Evolutionary conservation across 2,329 filamentous ascomycete species (phyloP).

Genomic region (Daldinia eschscholtzii): DNA sequence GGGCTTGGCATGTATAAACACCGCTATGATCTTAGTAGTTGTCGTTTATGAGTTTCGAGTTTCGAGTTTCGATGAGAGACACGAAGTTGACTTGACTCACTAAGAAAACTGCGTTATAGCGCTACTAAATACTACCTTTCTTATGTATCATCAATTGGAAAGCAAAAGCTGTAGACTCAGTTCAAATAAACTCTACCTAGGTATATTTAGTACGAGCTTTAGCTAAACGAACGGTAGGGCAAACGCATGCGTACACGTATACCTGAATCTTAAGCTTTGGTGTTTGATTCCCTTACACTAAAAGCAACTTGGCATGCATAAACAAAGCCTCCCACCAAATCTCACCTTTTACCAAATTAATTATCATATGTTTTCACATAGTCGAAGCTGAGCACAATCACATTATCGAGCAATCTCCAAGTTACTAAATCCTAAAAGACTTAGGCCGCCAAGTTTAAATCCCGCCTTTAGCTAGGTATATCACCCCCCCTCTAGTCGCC

Average conservation of each 20-base stretch:
- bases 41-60: neutral
- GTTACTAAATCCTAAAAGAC: neutral
- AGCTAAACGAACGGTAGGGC: no score
- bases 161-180: neutral
- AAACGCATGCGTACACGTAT: no score
- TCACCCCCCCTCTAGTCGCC: conserved; percentile 11
- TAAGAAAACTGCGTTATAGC: no score
- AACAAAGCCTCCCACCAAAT: neutral
- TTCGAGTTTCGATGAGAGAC: neutral
- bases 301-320: neutral
- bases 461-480: conserved; percentile 6
- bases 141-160: no score
- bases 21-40: neutral
- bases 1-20: neutral
- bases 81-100: neutral
- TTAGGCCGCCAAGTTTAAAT: neutral
- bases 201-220: no score
- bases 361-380: neutral
- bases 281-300: no score
- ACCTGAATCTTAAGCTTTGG: no score
- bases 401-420: conserved; percentile 16
- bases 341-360: neutral
- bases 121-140: no score
- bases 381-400: neutral
- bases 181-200: no score